Evolutionary conservation across 2,329 filamentous ascomycete species (phyloP).

Genomic region (Colletotrichum chlorophyti): DNA sequence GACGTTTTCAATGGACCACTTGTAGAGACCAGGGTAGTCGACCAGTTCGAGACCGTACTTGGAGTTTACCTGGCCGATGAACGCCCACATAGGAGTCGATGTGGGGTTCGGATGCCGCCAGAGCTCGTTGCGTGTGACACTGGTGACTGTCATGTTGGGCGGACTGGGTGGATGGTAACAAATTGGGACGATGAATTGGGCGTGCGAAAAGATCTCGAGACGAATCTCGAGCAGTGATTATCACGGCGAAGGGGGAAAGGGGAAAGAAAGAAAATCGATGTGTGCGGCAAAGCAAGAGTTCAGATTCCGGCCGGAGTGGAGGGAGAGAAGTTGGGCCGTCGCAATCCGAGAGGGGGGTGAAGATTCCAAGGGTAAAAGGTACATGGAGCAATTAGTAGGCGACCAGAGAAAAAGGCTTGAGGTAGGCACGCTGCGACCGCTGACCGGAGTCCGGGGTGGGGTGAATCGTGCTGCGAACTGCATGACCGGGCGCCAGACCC

Average conservation of each 20-base stretch:
- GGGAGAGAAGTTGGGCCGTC: constrained; percentile 27
- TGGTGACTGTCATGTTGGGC: constrained; percentile 27
- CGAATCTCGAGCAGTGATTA: not conserved
- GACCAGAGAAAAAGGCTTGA: constrained; percentile 22
- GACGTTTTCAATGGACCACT: constrained; percentile 83
- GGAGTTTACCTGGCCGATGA: constrained; percentile 72
- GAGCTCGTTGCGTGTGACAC: constrained; percentile 53
- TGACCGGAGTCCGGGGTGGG: constrained; percentile 28
- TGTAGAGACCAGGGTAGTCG: constrained; percentile 77
- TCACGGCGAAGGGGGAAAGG: not conserved
- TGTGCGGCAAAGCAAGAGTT: not conserved
- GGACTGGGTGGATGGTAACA: not conserved
- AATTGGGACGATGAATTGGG: not conserved
- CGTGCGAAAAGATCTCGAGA: not conserved
- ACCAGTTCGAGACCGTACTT: constrained; percentile 69
- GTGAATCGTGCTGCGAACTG: not conserved
- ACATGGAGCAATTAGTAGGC: too few species aligned
- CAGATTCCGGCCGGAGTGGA: constrained; percentile 15
- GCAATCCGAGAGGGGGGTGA: constrained; percentile 28
- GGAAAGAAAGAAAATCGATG: not conserved
- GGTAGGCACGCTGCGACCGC: not conserved
- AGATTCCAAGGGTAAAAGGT: constrained; percentile 17
- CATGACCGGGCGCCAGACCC: too few species aligned
- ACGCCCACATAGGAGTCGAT: constrained; percentile 74
- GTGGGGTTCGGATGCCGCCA: constrained; percentile 75